Evolutionary conservation across 2,329 filamentous ascomycete species (phyloP).

Genomic region (Teratosphaeria nubilosa): DNA sequence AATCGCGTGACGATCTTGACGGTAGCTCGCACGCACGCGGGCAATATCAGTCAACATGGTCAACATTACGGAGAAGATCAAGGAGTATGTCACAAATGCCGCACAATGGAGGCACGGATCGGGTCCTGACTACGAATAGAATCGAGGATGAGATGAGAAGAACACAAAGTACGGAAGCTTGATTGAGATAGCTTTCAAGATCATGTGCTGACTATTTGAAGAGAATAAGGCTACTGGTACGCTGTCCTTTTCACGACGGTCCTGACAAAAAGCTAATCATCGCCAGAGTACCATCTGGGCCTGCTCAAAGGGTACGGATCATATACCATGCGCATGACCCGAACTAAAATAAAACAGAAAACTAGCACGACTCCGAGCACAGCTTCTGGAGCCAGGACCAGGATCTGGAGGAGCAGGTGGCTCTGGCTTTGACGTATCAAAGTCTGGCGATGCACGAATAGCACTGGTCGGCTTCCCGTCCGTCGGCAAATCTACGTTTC

Average conservation of each 20-base stretch:
- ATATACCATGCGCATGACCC: not conserved
- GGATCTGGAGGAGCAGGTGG: conserved; percentile 71
- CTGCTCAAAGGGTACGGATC: conserved; percentile 76
- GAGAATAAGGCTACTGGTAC: conserved; percentile 98
- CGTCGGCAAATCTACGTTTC: conserved; percentile 94
- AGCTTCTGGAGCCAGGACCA: conserved; percentile 80
- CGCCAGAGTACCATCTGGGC: conserved; percentile 89
- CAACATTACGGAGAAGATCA: conserved; percentile 99
- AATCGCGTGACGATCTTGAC: not conserved
- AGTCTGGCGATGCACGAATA: conserved; percentile 92
- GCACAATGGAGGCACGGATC: not conserved
- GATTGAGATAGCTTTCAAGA: not conserved
- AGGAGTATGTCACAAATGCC: conserved; percentile 60
- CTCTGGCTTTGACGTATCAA: conserved; percentile 78
- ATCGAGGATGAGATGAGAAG: conserved; percentile 99
- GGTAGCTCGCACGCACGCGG: conserved; percentile 3
- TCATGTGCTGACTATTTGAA: conserved; percentile 36
- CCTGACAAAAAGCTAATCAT: conserved; percentile 24
- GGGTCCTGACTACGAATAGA: conserved; percentile 41
- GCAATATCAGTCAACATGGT: conserved; percentile 57
- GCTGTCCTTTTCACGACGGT: conserved; percentile 21
- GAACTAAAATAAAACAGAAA: conserved; percentile 50
- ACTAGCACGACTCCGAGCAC: conserved; percentile 85
- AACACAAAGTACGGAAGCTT: conserved; percentile 75
- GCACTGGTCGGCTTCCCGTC: conserved; percentile 97